Evolutionary conservation across 306 rosid genomes (phyloP), one percentile per base, ranked within the genome.

Genomic region (Corylus avellana): DNA sequence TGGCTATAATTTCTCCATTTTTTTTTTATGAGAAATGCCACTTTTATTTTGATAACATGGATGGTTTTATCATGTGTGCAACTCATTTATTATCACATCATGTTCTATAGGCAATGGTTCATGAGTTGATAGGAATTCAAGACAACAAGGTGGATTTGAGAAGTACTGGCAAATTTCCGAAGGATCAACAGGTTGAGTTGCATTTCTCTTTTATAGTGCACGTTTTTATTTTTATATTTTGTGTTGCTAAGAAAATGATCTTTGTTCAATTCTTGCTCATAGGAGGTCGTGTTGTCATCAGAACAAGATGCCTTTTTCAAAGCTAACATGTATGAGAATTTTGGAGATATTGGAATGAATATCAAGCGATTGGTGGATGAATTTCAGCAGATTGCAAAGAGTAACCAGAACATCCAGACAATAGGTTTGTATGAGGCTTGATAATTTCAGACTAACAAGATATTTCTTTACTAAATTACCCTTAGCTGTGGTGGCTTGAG

Each of bases 311-410:
- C 85, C 12, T 95, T 95, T 86, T 95, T 91, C 88, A 93, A 95
- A 82, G 78, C 86, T 75, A 95, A 93, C 85, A 93, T 95, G 98
- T 90, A 90, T 27, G 98, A 95, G 71, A 95, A 95, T 82, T 93
- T 95, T 86, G 99, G 99, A 79, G 99, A 93, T 82, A 95, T 95
- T 77, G 98, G 99, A 68, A 86, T 93, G 98, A 95, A 95, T 81
- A 93, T 95, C 81, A 95, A 95, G 89, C 89, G 88, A 74, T 80
- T 95, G 83, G 99, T 91, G 66, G 98, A 95, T 88, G 99, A 93
- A 68, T 93, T 95, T 88, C 99, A 91, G 89, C 96, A 91, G 80
- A 88, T 88, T 76, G 84, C 93, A 67, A 88, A 91, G 86, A 88
- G 97, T 79, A 95, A 90, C 87, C 97, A 91, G 93, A 95, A 84